phyloP scores from a whole-genome alignment of 345 rosid species.

The Leavenworthia alabamica region DNA sequence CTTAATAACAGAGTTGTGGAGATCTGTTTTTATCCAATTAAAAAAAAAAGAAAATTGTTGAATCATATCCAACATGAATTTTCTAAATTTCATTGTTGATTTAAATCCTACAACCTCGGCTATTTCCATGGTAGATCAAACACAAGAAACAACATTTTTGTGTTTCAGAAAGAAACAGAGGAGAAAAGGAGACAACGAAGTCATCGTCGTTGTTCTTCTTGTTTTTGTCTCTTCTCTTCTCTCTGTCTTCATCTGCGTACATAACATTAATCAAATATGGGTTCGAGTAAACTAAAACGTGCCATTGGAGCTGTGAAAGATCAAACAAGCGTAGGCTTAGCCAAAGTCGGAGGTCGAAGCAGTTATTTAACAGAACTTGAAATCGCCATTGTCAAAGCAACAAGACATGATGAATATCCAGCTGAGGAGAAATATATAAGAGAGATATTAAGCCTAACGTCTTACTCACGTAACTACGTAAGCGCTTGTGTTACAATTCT shows the following conservation, averaged over 20 bases:
- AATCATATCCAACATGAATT: constrained; percentile 8
- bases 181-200: constrained; percentile 9
- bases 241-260: constrained; percentile 5
- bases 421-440: constrained; percentile 51
- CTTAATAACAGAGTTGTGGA: constrained; percentile 5
- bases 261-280: constrained; percentile 11
- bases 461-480: constrained; percentile 52
- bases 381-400: constrained; percentile 47
- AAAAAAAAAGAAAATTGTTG: constrained; percentile 6
- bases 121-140: constrained; percentile 19
- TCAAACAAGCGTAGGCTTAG: constrained; percentile 45
- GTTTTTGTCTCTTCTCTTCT: background rate
- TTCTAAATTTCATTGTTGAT: background rate
- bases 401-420: constrained; percentile 75
- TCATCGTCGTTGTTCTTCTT: constrained; percentile 23
- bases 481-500: constrained; percentile 45
- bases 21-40: constrained; percentile 21
- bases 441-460: constrained; percentile 45
- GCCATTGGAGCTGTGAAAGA: constrained; percentile 44
- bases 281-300: constrained; percentile 28
- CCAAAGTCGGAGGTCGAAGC: constrained; percentile 50
- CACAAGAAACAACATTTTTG: constrained; percentile 13
- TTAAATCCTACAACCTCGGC: constrained; percentile 25
- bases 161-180: constrained; percentile 7
- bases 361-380: constrained; percentile 17